A percentile compares a stretch with the other conserved stretches of the same genome.
Evolutionary conservation across 2,329 filamentous ascomycete species (phyloP).

Genomic region (Colletotrichum ledebouriae): DNA sequence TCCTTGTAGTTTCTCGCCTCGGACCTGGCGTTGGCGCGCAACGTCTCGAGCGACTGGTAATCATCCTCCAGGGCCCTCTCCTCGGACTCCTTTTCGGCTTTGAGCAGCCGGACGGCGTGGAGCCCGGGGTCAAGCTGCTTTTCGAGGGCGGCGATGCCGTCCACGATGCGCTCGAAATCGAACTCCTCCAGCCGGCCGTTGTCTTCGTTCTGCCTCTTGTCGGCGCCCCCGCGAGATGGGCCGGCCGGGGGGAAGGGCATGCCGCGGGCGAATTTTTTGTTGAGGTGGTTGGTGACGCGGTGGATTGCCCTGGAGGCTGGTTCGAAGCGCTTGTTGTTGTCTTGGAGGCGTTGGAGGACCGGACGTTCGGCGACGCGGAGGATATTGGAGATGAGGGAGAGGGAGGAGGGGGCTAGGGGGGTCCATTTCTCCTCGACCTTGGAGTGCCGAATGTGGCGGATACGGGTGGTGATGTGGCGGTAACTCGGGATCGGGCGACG

Average conservation of each 20-base stretch:
- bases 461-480: slow-evolving; percentile 64
- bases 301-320: slow-evolving; percentile 70
- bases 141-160: slow-evolving; percentile 69
- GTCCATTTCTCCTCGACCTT: slow-evolving; percentile 79
- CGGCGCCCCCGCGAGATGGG: slow-evolving; percentile 35
- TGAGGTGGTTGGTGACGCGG: slow-evolving; percentile 67
- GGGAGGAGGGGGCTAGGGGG: slow-evolving; percentile 66
- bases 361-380: slow-evolving; percentile 72
- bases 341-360: slow-evolving; percentile 69
- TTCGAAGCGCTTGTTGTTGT: slow-evolving; percentile 61
- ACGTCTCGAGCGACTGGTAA: slow-evolving; percentile 61
- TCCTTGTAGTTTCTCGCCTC: slow-evolving; percentile 67
- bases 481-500: slow-evolving; percentile 55
- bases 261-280: slow-evolving; percentile 69
- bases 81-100: slow-evolving; percentile 68
- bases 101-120: slow-evolving; percentile 73
- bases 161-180: slow-evolving; percentile 74
- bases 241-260: slow-evolving; percentile 75
- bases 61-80: slow-evolving; percentile 69
- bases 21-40: slow-evolving; percentile 69
- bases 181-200: slow-evolving; percentile 67
- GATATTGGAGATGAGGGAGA: slow-evolving; percentile 68
- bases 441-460: slow-evolving; percentile 69
- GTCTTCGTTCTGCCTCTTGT: slow-evolving; percentile 33
- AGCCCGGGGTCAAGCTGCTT: slow-evolving; percentile 71